These are phyloP conservation scores for Hamamelis virginiana DNA, from an alignment of 164 flowering plant species.

Conservation along the genomic window DNA sequence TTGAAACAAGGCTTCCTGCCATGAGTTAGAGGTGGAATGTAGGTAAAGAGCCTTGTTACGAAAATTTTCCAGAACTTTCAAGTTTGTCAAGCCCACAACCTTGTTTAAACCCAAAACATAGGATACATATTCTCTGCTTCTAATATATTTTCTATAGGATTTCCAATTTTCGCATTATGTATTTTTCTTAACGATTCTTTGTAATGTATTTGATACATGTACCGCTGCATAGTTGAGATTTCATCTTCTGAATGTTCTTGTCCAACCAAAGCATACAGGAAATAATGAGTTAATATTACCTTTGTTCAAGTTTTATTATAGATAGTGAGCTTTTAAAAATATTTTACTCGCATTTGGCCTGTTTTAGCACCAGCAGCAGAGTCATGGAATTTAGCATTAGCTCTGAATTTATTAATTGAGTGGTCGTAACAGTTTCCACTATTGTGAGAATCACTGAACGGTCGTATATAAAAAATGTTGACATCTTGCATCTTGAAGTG, in stretches of 20 bases:
- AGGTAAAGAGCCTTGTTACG: constrained; percentile 7
- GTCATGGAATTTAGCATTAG: not conserved
- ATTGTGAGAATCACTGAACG: not conserved
- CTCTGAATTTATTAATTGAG: not conserved
- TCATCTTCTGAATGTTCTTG: not conserved
- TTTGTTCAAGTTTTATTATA: not conserved
- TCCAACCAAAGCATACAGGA: not conserved
- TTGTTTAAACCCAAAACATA: constrained; percentile 3
- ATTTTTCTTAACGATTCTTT: constrained; percentile 18
- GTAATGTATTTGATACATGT: constrained; percentile 8
- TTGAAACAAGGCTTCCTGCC: not conserved
- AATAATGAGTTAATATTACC: not conserved
- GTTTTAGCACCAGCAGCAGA: not conserved
- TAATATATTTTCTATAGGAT: not conserved
- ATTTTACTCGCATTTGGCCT: not conserved
- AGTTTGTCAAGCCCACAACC: constrained; percentile 5
- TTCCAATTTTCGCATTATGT: constrained; percentile 1
- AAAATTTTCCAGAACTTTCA: not conserved
- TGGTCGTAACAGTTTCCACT: not conserved
- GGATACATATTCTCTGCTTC: not conserved
- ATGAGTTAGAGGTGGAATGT: constrained; percentile 2
- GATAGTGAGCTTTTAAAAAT: not conserved
- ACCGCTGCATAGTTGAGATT: constrained; percentile 8
- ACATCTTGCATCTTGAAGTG: too few species aligned
- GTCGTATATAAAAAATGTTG: too few species aligned